A percentile compares a stretch with the other conserved stretches of the same genome.
phyloP scores from a whole-genome alignment of 2,329 filamentous ascomycete genomes.

The Aspergillus sp. region DNA sequence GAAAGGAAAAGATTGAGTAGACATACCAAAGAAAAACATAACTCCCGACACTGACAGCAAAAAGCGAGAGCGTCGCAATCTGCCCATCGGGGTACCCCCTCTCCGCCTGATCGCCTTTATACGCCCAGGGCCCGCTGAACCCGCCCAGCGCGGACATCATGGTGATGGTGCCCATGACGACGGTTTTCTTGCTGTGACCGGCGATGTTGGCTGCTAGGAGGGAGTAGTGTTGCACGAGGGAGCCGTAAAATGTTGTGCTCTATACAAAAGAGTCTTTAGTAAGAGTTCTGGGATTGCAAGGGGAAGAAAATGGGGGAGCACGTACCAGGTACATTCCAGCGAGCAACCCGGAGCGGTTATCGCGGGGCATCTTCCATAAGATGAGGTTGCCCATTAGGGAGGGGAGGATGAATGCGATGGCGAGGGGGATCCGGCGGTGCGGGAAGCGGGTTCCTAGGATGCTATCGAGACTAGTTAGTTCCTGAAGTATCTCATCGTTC shows the following conservation, averaged over 20 bases:
- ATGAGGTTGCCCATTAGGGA: background rate
- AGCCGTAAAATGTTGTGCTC: background rate
- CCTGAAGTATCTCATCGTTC: background rate
- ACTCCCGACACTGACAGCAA: background rate
- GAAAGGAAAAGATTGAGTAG: background rate
- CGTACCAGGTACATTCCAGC: background rate
- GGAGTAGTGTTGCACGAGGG: background rate
- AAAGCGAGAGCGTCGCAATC: background rate
- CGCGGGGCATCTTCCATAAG: background rate
- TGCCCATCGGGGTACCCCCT: background rate
- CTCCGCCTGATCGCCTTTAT: background rate
- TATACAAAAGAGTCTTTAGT: background rate
- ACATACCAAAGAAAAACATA: background rate
- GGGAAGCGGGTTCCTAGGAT: background rate
- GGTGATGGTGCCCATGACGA: background rate
- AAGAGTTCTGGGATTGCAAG: too few species aligned
- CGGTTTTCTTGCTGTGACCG: background rate
- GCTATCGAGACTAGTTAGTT: background rate
- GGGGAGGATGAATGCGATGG: background rate
- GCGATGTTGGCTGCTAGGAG: background rate
- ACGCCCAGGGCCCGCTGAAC: background rate
- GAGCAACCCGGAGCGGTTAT: background rate
- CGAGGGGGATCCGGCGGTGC: background rate
- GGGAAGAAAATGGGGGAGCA: too few species aligned
- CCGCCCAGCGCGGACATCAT: background rate